phyloP scores from a whole-genome alignment of 345 rosid genomes.

The Laguncularia racemosa region DNA sequence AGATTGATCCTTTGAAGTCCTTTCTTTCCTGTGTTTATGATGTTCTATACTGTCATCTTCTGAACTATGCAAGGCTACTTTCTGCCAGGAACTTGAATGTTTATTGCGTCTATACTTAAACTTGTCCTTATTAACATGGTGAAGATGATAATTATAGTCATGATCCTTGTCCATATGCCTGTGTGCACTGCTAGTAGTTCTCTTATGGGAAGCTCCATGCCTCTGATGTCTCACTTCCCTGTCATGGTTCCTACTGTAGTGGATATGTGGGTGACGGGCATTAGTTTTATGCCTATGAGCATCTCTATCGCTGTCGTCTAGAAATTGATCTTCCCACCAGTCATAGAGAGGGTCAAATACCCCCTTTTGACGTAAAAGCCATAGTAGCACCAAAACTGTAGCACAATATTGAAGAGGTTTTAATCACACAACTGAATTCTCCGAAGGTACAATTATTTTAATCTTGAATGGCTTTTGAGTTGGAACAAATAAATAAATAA shows the following conservation, averaged over 20 bases:
- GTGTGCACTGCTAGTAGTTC: slow-evolving; percentile 24
- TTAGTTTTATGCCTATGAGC: slow-evolving; percentile 15
- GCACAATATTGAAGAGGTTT: slow-evolving; percentile 1
- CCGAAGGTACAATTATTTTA: background rate
- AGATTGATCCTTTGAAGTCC: slow-evolving; percentile 10
- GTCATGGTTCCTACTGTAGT: slow-evolving; percentile 20
- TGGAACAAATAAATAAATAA: background rate
- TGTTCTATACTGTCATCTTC: slow-evolving; percentile 23
- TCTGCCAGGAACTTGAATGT: slow-evolving; percentile 23
- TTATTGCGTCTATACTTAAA: slow-evolving; percentile 37
- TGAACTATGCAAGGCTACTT: slow-evolving; percentile 21
- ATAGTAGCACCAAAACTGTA: slow-evolving; percentile 63
- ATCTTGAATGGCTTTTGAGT: background rate
- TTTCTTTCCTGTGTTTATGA: slow-evolving; percentile 19
- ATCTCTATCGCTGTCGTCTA: slow-evolving; percentile 15
- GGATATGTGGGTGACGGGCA: slow-evolving; percentile 20
- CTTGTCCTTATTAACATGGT: slow-evolving; percentile 41
- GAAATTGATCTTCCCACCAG: slow-evolving; percentile 74
- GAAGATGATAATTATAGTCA: slow-evolving; percentile 44
- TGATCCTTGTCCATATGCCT: slow-evolving; percentile 30
- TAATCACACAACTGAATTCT: background rate
- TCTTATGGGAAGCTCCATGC: slow-evolving; percentile 28
- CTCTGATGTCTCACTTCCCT: slow-evolving; percentile 29
- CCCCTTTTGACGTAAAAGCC: slow-evolving; percentile 92
- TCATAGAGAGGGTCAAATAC: slow-evolving; percentile 72